phyloP scores from a whole-genome alignment of 495 filamentous ascomycete species.

The Trichocladium uniseriatum region DNA sequence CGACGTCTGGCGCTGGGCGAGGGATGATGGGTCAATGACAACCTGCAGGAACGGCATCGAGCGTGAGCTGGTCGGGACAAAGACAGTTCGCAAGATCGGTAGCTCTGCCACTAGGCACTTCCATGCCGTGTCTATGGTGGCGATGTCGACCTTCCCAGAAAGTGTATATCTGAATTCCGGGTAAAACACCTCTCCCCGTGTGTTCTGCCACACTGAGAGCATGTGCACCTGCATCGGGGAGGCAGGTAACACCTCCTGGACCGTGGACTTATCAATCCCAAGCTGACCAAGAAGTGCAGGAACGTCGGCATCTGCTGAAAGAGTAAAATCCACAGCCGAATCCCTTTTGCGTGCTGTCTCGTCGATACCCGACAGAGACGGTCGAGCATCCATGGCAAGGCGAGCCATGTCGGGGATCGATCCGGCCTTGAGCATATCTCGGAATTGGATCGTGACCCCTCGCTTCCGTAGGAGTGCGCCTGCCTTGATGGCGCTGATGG shows the following conservation, averaged over 20 bases:
- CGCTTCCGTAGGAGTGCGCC: slow-evolving; percentile 54
- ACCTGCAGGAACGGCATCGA: slow-evolving; percentile 47
- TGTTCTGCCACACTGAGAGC: slow-evolving; percentile 59
- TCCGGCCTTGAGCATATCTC: slow-evolving; percentile 55
- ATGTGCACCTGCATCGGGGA: slow-evolving; percentile 64
- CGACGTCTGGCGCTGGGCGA: background rate
- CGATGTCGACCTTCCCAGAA: slow-evolving; percentile 24
- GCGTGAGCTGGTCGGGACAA: slow-evolving; percentile 38
- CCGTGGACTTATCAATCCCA: slow-evolving; percentile 27
- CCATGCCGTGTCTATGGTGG: slow-evolving; percentile 46
- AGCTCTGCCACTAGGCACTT: slow-evolving; percentile 40
- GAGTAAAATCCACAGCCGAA: no score
- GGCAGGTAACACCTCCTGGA: slow-evolving; percentile 53
- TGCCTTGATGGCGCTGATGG: slow-evolving; percentile 75
- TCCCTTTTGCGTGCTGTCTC: no score
- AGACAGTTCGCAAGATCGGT: slow-evolving; percentile 53
- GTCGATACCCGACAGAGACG: no score
- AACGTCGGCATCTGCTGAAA: slow-evolving; percentile 18
- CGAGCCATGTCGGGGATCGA: slow-evolving; percentile 49
- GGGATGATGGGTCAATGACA: background rate
- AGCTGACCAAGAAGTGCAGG: slow-evolving; percentile 16
- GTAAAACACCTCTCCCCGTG: slow-evolving; percentile 50
- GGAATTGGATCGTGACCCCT: slow-evolving; percentile 49
- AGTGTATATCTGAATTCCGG: slow-evolving; percentile 50
- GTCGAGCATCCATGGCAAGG: background rate